These are phyloP conservation scores for Candida glaebosa DNA, from an alignment of 805 yeast species.

Conservation along the genomic window DNA sequence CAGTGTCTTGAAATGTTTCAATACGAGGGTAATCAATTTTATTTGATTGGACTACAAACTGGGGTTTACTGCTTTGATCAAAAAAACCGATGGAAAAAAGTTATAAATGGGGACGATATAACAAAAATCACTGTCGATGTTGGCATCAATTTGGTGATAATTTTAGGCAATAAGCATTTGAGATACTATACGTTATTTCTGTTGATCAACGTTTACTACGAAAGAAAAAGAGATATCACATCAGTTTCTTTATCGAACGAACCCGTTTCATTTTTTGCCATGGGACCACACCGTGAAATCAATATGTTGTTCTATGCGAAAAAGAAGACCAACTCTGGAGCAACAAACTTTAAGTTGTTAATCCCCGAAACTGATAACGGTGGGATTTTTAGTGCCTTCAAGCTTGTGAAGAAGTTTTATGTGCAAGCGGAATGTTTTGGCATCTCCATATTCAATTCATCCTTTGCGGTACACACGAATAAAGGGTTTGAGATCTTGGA, in stretches of 20 bases:
- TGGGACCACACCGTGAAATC: slow-evolving; percentile 67
- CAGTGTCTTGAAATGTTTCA: slow-evolving; percentile 45
- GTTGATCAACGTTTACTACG: slow-evolving; percentile 56
- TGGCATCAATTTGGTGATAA: slow-evolving; percentile 51
- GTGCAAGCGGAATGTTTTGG: slow-evolving; percentile 57
- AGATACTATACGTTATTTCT: slow-evolving; percentile 63
- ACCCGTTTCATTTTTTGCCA: slow-evolving; percentile 52
- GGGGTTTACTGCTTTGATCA: slow-evolving; percentile 60
- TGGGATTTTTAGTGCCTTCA: slow-evolving; percentile 38
- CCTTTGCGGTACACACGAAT: slow-evolving; percentile 63
- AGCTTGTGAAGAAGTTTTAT: slow-evolving; percentile 42
- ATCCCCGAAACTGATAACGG: slow-evolving; percentile 56
- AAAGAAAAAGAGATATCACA: slow-evolving; percentile 33
- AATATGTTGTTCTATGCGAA: slow-evolving; percentile 56
- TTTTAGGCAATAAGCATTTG: slow-evolving; percentile 57
- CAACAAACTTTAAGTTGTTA: slow-evolving; percentile 54
- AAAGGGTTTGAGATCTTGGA: slow-evolving; percentile 67
- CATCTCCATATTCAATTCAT: slow-evolving; percentile 59
- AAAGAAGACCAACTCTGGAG: slow-evolving; percentile 44
- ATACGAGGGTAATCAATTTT: slow-evolving; percentile 42
- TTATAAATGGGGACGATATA: slow-evolving; percentile 50
- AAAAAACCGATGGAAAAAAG: slow-evolving; percentile 54
- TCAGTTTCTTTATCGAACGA: slow-evolving; percentile 50
- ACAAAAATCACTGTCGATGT: slow-evolving; percentile 60
- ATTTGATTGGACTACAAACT: slow-evolving; percentile 55